A percentile compares a stretch with the other conserved stretches of the same genome.
These are phyloP conservation scores for Aphanomyces stellatus DNA, from an alignment of 352 stramenopile genomes.

Conservation along the genomic window DNA sequence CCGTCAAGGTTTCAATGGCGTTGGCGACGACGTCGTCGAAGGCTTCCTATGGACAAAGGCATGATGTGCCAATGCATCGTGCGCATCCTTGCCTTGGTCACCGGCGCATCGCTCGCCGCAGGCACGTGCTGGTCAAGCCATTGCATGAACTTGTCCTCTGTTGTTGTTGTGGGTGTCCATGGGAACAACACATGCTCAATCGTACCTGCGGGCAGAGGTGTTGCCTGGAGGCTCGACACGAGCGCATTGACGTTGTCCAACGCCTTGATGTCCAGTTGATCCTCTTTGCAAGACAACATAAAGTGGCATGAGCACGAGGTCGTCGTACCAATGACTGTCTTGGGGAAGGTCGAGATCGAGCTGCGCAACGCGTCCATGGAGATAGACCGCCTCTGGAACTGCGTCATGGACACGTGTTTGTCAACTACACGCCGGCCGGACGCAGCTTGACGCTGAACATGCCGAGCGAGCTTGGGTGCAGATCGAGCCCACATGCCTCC, in stretches of 20 bases:
- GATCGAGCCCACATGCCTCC: neutral
- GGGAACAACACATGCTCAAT: no score
- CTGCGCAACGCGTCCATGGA: neutral
- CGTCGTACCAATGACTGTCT: constrained; percentile 7
- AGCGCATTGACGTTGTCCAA: neutral
- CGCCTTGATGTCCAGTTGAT: constrained; percentile 17
- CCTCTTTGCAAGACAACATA: neutral
- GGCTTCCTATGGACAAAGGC: neutral
- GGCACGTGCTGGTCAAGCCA: constrained; percentile 1
- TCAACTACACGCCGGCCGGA: neutral
- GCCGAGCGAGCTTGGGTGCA: neutral
- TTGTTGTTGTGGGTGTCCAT: no score
- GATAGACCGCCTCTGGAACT: neutral
- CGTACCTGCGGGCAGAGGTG: neutral
- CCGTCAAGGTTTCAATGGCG: neutral
- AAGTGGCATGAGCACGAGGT: neutral
- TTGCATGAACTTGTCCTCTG: neutral
- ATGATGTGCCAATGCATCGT: neutral
- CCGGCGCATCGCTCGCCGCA: neutral
- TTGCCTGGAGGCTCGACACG: neutral
- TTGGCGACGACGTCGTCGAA: constrained; percentile 1
- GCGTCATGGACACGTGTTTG: neutral
- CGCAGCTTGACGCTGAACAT: neutral
- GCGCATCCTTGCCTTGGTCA: neutral
- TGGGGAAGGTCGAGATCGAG: neutral